Conservation (phyloP, 768 basidiomycete genomes). For the Podaxis carcinomalis region DNA sequence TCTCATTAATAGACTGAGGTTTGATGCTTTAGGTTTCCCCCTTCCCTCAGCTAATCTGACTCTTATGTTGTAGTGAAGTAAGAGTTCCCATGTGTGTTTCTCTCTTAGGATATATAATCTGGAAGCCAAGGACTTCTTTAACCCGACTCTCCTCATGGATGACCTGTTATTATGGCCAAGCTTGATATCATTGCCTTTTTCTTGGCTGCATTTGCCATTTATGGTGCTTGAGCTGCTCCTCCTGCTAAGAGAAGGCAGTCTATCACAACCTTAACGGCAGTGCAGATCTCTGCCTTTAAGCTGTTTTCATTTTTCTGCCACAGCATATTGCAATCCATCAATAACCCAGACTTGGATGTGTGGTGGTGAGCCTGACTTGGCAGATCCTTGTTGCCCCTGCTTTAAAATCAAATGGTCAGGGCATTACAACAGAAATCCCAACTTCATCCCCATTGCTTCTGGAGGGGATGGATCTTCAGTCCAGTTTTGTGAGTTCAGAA, state of each 20-base stretch:
- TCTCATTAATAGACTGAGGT: no score
- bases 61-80: background rate
- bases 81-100: background rate
- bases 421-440: conserved; percentile 36
- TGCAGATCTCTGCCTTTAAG: conserved; percentile 37
- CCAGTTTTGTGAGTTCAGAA: conserved; percentile 37
- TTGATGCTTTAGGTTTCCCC: background rate
- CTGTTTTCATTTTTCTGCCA: conserved; percentile 44
- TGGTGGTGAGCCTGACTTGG: conserved; percentile 25
- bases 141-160: background rate
- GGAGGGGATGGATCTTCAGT: conserved; percentile 34
- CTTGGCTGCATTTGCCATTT: conserved; percentile 16
- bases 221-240: conserved; percentile 21
- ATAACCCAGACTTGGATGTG: conserved; percentile 47
- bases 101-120: background rate
- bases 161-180: background rate
- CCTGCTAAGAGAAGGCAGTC: conserved; percentile 16
- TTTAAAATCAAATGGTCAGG: conserved; percentile 17
- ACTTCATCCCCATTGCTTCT: conserved; percentile 38
- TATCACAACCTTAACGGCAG: conserved; percentile 31
- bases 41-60: background rate
- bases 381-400: background rate
- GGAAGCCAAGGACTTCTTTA: background rate
- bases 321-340: conserved; percentile 42
- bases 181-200: conserved; percentile 12